phyloP scores from a whole-genome alignment of 306 rosid genomes.

The Cucurbita moschata region DNA sequence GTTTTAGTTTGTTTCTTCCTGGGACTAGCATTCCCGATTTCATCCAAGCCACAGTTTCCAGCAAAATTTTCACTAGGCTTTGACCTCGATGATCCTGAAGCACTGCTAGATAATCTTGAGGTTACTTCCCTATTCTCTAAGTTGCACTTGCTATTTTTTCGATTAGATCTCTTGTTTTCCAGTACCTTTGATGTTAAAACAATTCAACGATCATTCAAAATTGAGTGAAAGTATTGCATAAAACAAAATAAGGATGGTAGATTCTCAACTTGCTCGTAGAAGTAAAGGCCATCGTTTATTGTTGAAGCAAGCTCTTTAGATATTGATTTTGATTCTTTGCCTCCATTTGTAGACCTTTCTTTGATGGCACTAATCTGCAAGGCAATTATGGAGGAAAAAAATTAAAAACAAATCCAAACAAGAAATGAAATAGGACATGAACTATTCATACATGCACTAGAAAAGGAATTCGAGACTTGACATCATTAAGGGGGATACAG shows the following conservation, averaged over 20 bases:
- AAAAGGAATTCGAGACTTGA: background rate
- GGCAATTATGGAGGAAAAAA: background rate
- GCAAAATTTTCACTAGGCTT: conserved; percentile 35
- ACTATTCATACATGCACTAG: background rate
- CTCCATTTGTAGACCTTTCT: conserved; percentile 28
- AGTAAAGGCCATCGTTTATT: conserved; percentile 85
- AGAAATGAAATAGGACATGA: background rate
- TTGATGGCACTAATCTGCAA: conserved; percentile 46
- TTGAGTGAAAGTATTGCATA: background rate
- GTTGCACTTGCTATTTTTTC: conserved; percentile 39
- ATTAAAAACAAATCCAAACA: background rate
- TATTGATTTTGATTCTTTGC: conserved; percentile 50
- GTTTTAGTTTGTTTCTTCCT: conserved; percentile 54
- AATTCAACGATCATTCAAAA: background rate
- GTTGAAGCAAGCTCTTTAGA: conserved; percentile 80
- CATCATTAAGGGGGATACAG: background rate
- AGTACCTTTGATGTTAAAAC: conserved; percentile 49
- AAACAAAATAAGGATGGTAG: background rate
- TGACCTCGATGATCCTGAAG: conserved; percentile 40
- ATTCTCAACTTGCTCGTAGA: conserved; percentile 70
- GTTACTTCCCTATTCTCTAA: conserved; percentile 45
- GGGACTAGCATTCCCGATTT: conserved; percentile 41
- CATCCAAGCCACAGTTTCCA: conserved; percentile 35
- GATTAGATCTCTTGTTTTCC: conserved; percentile 45
- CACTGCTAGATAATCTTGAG: conserved; percentile 29